A percentile compares a stretch with the other conserved stretches of the same genome.
Evolutionary conservation across 208 protist species (phyloP).

Genomic region (Borovskyia barvae): DNA sequence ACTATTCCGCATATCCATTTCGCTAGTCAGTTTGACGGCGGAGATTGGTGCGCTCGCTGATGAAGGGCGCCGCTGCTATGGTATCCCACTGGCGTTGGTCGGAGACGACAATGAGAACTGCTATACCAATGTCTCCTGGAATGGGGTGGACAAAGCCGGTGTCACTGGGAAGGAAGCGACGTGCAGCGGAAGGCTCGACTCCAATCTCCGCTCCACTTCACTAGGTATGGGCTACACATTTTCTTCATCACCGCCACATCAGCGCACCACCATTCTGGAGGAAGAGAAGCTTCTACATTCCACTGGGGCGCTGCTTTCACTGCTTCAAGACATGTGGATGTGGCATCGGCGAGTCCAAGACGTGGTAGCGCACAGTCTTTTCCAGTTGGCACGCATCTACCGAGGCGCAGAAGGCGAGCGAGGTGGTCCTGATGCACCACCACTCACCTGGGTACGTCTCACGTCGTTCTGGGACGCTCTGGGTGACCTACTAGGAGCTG

Average conservation of each 20-base stretch:
- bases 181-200: no score
- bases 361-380: constrained; percentile 67
- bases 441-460: constrained; percentile 52
- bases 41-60: constrained; percentile 51
- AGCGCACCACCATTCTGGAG: no score
- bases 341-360: constrained; percentile 68
- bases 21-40: constrained; percentile 28
- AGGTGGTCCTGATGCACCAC: neutral
- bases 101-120: constrained; percentile 35
- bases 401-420: neutral
- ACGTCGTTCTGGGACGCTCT: constrained; percentile 63
- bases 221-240: no score
- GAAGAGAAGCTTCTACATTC: constrained; percentile 76
- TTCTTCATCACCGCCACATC: no score
- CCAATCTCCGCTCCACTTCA: no score
- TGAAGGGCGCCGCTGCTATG: constrained; percentile 33
- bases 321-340: constrained; percentile 78
- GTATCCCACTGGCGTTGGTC: constrained; percentile 48
- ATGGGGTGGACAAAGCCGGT: neutral
- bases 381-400: constrained; percentile 79
- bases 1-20: constrained; percentile 41
- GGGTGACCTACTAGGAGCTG: constrained; percentile 57
- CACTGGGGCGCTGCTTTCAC: constrained; percentile 52
- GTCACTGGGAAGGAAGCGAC: no score
- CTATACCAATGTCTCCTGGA: constrained; percentile 4